Percentiles rank a stretch among this genome's conserved stretches.
Conservation (phyloP, 192 early-diverging fungal genomes). For the Linderina pennispora region DNA sequence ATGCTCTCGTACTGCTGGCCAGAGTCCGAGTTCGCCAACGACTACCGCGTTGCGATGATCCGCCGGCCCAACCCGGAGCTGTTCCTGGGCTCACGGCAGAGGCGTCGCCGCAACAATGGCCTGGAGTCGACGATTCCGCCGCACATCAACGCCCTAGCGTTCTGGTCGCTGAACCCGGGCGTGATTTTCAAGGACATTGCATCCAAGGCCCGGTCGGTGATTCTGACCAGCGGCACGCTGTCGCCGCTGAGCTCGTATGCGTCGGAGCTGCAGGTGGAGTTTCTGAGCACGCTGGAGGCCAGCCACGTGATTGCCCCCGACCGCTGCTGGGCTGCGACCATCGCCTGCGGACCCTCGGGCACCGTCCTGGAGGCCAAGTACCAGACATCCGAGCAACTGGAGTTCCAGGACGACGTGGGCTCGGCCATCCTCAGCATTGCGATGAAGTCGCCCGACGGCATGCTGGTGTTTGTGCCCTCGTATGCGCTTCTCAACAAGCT, state of each 20-base stretch:
- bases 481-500: conserved; percentile 41
- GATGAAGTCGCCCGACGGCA: conserved; percentile 32
- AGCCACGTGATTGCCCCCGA: conserved; percentile 59
- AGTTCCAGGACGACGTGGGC: conserved; percentile 53
- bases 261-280: conserved; percentile 51
- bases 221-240: conserved; percentile 63
- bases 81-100: not conserved
- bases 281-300: conserved; percentile 50
- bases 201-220: conserved; percentile 39
- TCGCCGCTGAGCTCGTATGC: conserved; percentile 57
- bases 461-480: conserved; percentile 44
- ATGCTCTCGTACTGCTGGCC: conserved; percentile 11
- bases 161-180: conserved; percentile 35
- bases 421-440: conserved; percentile 31
- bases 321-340: conserved; percentile 53
- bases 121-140: not conserved
- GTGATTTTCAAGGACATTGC: conserved; percentile 40
- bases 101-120: not conserved
- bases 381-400: conserved; percentile 24
- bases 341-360: conserved; percentile 47
- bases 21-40: conserved; percentile 4
- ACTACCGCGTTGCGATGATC: conserved; percentile 30
- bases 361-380: conserved; percentile 41
- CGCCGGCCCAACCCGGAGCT: conserved; percentile 1
- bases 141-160: conserved; percentile 21